Evolutionary conservation across 495 filamentous ascomycete species (phyloP).

Genomic region (Podospora australis): DNA sequence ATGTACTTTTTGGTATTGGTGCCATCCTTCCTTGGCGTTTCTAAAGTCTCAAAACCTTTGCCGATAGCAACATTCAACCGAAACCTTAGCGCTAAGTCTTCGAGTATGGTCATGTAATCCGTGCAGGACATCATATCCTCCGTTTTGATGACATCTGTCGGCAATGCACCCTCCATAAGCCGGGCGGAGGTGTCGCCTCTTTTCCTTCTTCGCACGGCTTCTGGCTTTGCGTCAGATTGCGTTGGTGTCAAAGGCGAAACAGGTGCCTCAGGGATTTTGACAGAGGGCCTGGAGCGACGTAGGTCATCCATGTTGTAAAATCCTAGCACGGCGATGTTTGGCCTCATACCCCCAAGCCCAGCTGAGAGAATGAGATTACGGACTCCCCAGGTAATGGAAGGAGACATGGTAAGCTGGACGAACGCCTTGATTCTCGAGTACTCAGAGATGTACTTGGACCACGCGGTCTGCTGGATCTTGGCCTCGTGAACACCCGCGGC

Average conservation of each 20-base stretch:
- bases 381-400: slow-evolving; percentile 77
- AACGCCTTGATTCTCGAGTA: slow-evolving; percentile 87
- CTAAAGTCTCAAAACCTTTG: slow-evolving; percentile 71
- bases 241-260: slow-evolving; percentile 18
- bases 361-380: slow-evolving; percentile 76
- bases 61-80: slow-evolving; percentile 83
- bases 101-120: slow-evolving; percentile 75
- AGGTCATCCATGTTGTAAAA: slow-evolving; percentile 72
- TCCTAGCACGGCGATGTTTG: slow-evolving; percentile 75
- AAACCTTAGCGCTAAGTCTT: slow-evolving; percentile 70
- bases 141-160: slow-evolving; percentile 53
- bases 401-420: slow-evolving; percentile 76
- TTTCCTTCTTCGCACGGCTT: slow-evolving; percentile 20
- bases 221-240: slow-evolving; percentile 10
- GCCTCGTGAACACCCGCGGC: slow-evolving; percentile 71
- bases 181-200: slow-evolving; percentile 41
- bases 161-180: slow-evolving; percentile 45
- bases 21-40: slow-evolving; percentile 55
- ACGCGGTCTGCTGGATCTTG: slow-evolving; percentile 69
- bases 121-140: slow-evolving; percentile 58
- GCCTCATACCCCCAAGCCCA: slow-evolving; percentile 83
- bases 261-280: slow-evolving; percentile 30
- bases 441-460: slow-evolving; percentile 76
- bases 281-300: slow-evolving; percentile 38
- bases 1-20: slow-evolving; percentile 68